Conservation (phyloP, 164 flowering plant genomes). For the Piper longum region DNA sequence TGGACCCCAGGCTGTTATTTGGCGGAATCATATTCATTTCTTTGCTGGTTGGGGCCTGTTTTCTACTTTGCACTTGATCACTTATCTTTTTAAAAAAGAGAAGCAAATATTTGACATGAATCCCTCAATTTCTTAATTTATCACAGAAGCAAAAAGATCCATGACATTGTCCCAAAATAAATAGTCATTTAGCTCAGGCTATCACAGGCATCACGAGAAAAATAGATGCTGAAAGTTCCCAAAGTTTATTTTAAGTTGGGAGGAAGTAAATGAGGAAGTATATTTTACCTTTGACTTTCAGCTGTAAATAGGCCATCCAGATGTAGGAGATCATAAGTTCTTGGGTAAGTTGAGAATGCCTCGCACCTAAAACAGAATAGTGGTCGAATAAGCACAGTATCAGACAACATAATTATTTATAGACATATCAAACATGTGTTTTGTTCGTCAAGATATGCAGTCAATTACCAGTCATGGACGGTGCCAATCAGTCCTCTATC, state of each 20-base stretch:
- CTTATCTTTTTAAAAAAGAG: no score
- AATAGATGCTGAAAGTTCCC: no score
- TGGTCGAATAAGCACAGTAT: background rate
- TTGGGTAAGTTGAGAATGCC: conserved; percentile 95
- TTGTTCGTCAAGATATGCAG: background rate
- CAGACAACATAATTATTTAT: background rate
- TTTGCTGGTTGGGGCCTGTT: no score
- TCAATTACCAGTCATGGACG: conserved; percentile 83
- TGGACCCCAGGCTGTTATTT: no score
- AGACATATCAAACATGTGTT: background rate
- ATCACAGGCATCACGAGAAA: no score
- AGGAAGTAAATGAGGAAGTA: background rate
- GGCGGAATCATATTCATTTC: no score
- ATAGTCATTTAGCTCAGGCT: background rate
- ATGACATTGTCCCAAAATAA: background rate
- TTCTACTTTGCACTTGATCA: no score
- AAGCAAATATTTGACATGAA: background rate
- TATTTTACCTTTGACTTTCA: conserved; percentile 77
- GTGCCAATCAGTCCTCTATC: conserved; percentile 95
- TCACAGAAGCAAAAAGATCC: background rate
- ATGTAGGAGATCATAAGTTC: conserved; percentile 96
- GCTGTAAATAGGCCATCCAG: conserved; percentile 83
- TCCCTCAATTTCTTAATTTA: background rate
- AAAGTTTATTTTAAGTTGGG: no score
- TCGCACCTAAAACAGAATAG: conserved; percentile 59